phyloP scores from a whole-genome alignment of 2,329 filamentous ascomycete species.

The Microdochium paspali region DNA sequence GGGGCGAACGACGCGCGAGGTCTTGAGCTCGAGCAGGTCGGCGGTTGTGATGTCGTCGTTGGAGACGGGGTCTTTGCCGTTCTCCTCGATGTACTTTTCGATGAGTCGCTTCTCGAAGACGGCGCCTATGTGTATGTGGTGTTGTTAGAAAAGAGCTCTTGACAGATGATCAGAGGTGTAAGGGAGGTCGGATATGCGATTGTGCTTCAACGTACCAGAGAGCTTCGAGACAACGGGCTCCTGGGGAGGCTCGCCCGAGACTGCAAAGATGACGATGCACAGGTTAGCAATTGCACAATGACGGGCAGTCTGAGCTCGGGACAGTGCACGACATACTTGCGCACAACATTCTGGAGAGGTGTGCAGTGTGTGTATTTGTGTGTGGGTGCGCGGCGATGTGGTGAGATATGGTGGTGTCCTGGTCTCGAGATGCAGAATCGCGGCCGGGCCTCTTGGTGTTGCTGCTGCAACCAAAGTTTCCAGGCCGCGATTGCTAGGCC shows the following conservation, averaged over 20 bases:
- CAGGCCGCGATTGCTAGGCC: too few relatives aligned
- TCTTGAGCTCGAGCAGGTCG: slow-evolving; percentile 82
- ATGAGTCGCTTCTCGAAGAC: slow-evolving; percentile 94
- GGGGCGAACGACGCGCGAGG: slow-evolving; percentile 73
- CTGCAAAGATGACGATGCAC: slow-evolving; percentile 31
- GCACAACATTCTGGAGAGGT: slow-evolving; percentile 32
- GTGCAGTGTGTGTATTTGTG: background rate
- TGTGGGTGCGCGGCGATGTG: background rate
- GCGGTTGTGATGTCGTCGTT: slow-evolving; percentile 75
- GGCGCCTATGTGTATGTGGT: slow-evolving; percentile 59
- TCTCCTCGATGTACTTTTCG: slow-evolving; percentile 86
- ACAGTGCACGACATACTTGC: slow-evolving; percentile 23
- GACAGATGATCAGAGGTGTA: too few relatives aligned
- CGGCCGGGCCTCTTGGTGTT: background rate
- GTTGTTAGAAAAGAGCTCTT: too few relatives aligned
- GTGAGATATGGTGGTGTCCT: background rate
- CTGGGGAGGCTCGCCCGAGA: slow-evolving; percentile 94
- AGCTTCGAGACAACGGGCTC: slow-evolving; percentile 92
- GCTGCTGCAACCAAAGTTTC: background rate
- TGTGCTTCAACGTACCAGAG: slow-evolving; percentile 61
- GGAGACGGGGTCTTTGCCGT: slow-evolving; percentile 85
- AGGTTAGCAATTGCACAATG: slow-evolving; percentile 5
- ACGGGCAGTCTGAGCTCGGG: background rate
- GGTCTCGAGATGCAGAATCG: background rate
- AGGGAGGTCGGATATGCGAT: too few relatives aligned